phyloP scores from a whole-genome alignment of 805 yeast species.

The Teunomyces lycoperdinae region DNA sequence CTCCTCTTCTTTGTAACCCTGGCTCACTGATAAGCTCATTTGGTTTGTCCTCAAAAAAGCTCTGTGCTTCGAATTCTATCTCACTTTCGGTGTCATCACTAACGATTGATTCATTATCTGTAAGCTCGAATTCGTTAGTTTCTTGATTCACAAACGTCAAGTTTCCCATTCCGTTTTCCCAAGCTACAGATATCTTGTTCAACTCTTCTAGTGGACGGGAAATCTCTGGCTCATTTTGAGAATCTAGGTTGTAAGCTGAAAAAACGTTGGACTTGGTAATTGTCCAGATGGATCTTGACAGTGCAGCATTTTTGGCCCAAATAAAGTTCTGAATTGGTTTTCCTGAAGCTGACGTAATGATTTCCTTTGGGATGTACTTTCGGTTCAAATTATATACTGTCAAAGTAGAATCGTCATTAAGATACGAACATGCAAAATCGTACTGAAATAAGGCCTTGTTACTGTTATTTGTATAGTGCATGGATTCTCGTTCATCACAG shows the following conservation, averaged over 20 bases:
- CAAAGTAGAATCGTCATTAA: slow-evolving; percentile 69
- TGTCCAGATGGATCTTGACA: slow-evolving; percentile 34
- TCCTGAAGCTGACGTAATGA: slow-evolving; percentile 49
- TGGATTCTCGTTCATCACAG: slow-evolving; percentile 16
- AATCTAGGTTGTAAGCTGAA: slow-evolving; percentile 32
- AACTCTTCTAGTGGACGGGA: slow-evolving; percentile 48
- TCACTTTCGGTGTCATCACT: slow-evolving; percentile 12
- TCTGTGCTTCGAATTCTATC: neutral
- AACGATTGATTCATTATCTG: slow-evolving; percentile 9
- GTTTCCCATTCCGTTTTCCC: slow-evolving; percentile 53
- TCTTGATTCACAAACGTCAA: slow-evolving; percentile 54
- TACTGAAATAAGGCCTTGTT: slow-evolving; percentile 45
- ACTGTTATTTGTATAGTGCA: slow-evolving; percentile 18
- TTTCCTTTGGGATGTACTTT: slow-evolving; percentile 71
- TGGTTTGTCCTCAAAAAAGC: slow-evolving; percentile 1
- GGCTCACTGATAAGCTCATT: slow-evolving; percentile 6
- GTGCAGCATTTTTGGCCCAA: slow-evolving; percentile 32
- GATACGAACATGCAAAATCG: slow-evolving; percentile 69
- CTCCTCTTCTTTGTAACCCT: neutral
- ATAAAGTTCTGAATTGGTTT: slow-evolving; percentile 42
- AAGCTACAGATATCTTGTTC: slow-evolving; percentile 49
- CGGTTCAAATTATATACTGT: slow-evolving; percentile 69
- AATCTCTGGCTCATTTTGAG: slow-evolving; percentile 18
- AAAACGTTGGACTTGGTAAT: slow-evolving; percentile 39
- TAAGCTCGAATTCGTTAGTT: slow-evolving; percentile 37